A percentile compares a stretch with the other conserved stretches of the same genome.
Conservation (phyloP, 345 rosid species). For the Litchi chinensis region DNA sequence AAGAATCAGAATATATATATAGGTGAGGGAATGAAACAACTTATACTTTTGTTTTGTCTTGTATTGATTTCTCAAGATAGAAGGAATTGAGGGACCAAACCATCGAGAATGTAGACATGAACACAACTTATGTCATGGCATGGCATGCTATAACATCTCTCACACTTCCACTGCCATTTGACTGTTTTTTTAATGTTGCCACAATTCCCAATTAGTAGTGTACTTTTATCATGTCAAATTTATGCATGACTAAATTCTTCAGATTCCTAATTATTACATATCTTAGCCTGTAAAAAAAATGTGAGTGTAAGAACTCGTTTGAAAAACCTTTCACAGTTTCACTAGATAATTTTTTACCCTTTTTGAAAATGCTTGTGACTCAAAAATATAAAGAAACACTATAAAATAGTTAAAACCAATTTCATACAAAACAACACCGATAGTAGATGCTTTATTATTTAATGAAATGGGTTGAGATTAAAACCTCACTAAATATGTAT, state of each 20-base stretch:
- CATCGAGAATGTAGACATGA: constrained; percentile 1
- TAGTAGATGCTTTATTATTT: no score
- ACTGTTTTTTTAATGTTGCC: not conserved
- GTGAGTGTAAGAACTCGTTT: not conserved
- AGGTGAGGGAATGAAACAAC: not conserved
- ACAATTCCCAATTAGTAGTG: not conserved
- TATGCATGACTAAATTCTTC: not conserved
- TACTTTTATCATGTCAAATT: not conserved
- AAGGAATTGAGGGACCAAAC: not conserved
- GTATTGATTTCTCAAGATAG: constrained; percentile 9
- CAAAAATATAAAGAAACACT: not conserved
- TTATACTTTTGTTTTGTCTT: not conserved
- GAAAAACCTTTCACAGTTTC: not conserved
- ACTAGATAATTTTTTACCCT: not conserved
- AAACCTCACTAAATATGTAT: no score
- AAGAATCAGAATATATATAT: not conserved
- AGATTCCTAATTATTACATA: no score
- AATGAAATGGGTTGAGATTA: no score
- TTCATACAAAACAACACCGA: not conserved
- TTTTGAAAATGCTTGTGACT: no score
- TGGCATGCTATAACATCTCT: not conserved
- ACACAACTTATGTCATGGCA: not conserved
- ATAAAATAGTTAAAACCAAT: not conserved
- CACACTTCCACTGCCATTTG: not conserved
- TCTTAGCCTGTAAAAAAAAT: not conserved